Evolutionary conservation across 176 grass and related monocot genomes (phyloP).

Genomic region (Oropetium thomaeum): DNA sequence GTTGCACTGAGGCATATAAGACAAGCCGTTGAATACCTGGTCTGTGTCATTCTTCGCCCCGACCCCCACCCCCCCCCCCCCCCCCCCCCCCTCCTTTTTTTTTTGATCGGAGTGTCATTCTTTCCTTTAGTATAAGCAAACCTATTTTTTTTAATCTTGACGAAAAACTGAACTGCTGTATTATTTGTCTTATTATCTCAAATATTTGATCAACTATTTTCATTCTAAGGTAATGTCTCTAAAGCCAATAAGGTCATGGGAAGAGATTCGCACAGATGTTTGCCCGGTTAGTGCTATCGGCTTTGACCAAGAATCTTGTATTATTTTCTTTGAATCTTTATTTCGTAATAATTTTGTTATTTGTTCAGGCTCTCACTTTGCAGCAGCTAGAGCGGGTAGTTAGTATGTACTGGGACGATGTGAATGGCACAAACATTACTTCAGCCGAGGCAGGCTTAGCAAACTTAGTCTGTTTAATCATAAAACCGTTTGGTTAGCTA

Average conservation of each 20-base stretch:
- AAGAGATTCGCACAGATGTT: slow-evolving; percentile 67
- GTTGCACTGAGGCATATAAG: slow-evolving; percentile 73
- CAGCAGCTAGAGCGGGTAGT: slow-evolving; percentile 81
- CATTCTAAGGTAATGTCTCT: slow-evolving; percentile 63
- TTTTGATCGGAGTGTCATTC: no score
- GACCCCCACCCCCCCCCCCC: no score
- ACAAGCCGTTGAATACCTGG: slow-evolving; percentile 85
- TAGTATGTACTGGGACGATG: slow-evolving; percentile 86
- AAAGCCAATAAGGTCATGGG: slow-evolving; percentile 69
- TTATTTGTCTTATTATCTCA: neutral
- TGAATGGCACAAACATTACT: slow-evolving; percentile 62
- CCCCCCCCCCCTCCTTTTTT: no score
- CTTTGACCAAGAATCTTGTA: slow-evolving; percentile 10
- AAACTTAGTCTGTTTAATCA: neutral
- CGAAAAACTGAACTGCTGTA: neutral
- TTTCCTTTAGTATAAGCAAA: neutral
- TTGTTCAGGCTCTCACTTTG: slow-evolving; percentile 67
- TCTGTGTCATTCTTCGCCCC: slow-evolving; percentile 27
- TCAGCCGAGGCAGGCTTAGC: slow-evolving; percentile 55
- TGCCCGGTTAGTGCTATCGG: slow-evolving; percentile 54
- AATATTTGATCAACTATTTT: slow-evolving; percentile 5
- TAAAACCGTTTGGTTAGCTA: neutral
- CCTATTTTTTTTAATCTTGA: neutral
- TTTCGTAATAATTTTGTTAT: slow-evolving; percentile 13
- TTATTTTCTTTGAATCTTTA: neutral